Base-by-base conservation (phyloP, 108 stramenopile species). In the Nitzschia sp. region DNA sequence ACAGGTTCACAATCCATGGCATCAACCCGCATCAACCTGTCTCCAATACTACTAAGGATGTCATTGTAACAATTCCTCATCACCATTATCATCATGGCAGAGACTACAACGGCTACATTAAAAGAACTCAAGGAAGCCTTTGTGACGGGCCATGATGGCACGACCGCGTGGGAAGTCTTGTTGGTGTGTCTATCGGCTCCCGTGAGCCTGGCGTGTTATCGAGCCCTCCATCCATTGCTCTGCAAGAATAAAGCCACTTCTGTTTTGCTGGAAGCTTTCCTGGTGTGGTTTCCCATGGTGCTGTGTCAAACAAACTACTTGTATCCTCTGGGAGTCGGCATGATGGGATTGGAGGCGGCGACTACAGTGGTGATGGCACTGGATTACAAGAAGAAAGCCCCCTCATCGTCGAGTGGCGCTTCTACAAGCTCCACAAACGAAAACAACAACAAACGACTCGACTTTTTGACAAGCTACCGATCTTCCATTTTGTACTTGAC, bases 141-240 rank as follows among this genome's bases (percentile, higher is more conserved):
- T 64, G 94, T 95, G 28, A 88, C 85, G 28, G 94, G 94, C 28
- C 90, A 91, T 68, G 58, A 65, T 24, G 94, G 94, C 17, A 83
- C 90, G 9, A 80, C 83, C 0, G 42, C 85, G 3, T 46, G 28
- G 23, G 92, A 95, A 80, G 62, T 91, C 5, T 38, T 93, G 5
- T 65, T 91, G 21, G 76, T 93, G n/a, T 84, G 85, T 60, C 34
- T 75, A 2, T 75, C 85, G 4, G 71, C 83, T 2, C 85, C 89
- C 1, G 56, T 91, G 30, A 88, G 94, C 18, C 59, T 89, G 49
- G 71, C 53, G 17, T 73, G 59, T 49, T 84, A 36, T 73, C 49
- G 21, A n/a, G 49, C 49, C n/a, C 9, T 42, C 38, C 38, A 42
- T 13, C n/a, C n/a, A n/a, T n/a, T n/a, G n/a, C n/a, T n/a, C n/a